Base-by-base conservation (phyloP, 176 grass and related monocot species). In the Phoenix dactylifera region DNA sequence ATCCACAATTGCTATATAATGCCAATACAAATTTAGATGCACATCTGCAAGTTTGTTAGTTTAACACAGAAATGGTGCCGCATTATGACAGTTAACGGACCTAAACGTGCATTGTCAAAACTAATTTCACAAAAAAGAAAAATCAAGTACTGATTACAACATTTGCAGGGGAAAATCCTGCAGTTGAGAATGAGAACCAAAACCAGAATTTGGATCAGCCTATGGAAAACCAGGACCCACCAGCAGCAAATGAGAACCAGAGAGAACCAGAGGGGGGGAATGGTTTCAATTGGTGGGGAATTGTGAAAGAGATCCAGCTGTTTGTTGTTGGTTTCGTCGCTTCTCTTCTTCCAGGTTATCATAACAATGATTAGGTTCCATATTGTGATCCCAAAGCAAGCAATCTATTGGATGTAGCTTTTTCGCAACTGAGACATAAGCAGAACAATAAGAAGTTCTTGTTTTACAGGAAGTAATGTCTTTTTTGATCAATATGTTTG, bases 281-380 rank as follows among this genome's bases (percentile, higher is more conserved):
- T 64, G 51, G 53, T 22, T 24, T 65, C 58, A 85, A 82, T 72
- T 86, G 88, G 70, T 62, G 86, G 17, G 81, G 77, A 51, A 77
- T 88, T n/a, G 71, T 88, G 52, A 92, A 78, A 68, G 87, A 92
- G 81, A 68, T 98, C 55, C 87, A 92, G 68, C 63, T 88, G 81
- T 68, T 97, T 28, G 80, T 81, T 64, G 75, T 91, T 54, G 93
- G 84, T 20, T 98, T 98, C 54, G 63, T 98, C 57, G 70, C 84
- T 15, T 98, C 93, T 6, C 87, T 98, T 86, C 78, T 98, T 62
- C 93, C 87, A 55, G 93, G 86, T 10, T 85, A 85, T 66, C 84
- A 83, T 67, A 75, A 92, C 63, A 73, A 98, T 56, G 84, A 92
- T 70, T 98, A 92, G 78, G 28, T 12, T 39, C 20, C 26, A 3